Conservation (phyloP, 805 yeast species). For the Saccharomycopsis selenospora region DNA sequence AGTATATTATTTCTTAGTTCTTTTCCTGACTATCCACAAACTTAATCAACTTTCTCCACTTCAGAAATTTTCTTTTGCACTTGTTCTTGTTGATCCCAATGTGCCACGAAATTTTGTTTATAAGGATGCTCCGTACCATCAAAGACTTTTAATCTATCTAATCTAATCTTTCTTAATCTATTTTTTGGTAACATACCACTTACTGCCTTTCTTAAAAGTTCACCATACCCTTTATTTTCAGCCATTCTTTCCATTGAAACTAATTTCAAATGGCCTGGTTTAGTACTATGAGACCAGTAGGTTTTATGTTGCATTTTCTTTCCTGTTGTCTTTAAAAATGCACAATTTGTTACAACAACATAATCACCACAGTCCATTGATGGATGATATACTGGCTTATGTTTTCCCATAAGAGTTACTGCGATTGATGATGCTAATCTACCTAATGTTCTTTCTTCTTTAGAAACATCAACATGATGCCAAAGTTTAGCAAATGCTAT, state of each 20-base stretch:
- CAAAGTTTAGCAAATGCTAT: conserved; percentile 78
- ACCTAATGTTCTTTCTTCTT: conserved; percentile 81
- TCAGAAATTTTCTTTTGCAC: conserved; percentile 26
- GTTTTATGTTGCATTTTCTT: conserved; percentile 71
- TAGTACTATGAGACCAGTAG: conserved; percentile 83
- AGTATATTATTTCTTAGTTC: too few relatives aligned
- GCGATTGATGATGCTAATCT: conserved; percentile 89
- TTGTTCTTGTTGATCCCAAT: conserved; percentile 65
- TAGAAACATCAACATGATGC: conserved; percentile 92
- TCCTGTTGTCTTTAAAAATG: conserved; percentile 76
- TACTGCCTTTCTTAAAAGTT: conserved; percentile 78
- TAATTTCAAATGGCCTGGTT: conserved; percentile 84
- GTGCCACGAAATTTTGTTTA: conserved; percentile 72
- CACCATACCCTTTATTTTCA: conserved; percentile 80
- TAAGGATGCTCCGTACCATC: conserved; percentile 90
- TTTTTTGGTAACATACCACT: conserved; percentile 96
- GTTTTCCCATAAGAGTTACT: conserved; percentile 87
- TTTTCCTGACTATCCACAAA: conserved; percentile 28
- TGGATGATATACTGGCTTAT: conserved; percentile 81
- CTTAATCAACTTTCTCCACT: conserved; percentile 32
- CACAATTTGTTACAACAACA: conserved; percentile 92
- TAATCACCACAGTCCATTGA: conserved; percentile 90
- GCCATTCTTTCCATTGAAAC: conserved; percentile 73
- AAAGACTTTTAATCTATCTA: conserved; percentile 76
- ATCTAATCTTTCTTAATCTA: conserved; percentile 65